A percentile compares a stretch with the other conserved stretches of the same genome.
phyloP scores from a whole-genome alignment of 345 rosid genomes.

The Moricandia moricandioides region DNA sequence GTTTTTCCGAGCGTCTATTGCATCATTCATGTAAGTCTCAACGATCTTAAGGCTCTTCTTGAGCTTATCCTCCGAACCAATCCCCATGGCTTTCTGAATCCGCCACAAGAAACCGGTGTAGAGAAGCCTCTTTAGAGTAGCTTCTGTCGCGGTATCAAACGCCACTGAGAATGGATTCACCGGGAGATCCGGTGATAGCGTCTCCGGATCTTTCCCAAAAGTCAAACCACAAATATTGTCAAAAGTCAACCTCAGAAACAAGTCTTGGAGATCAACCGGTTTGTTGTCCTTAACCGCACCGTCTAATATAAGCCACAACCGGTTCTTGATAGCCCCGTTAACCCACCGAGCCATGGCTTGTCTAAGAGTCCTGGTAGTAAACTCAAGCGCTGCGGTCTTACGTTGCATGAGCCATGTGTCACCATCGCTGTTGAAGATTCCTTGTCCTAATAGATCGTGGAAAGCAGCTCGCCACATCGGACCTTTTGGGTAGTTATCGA shows the following conservation, averaged over 20 bases:
- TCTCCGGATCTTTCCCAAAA: constrained; percentile 85
- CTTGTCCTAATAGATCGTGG: constrained; percentile 82
- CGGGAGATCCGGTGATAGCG: constrained; percentile 65
- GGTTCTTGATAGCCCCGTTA: constrained; percentile 72
- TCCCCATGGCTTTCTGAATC: constrained; percentile 51
- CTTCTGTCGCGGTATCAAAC: constrained; percentile 81
- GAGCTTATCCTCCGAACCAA: constrained; percentile 62
- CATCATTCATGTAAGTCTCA: constrained; percentile 68
- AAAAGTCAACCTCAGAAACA: constrained; percentile 80
- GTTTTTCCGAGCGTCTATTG: constrained; percentile 58
- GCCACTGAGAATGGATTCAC: constrained; percentile 73
- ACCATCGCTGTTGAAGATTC: constrained; percentile 89
- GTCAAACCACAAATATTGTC: constrained; percentile 91
- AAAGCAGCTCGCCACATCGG: constrained; percentile 75
- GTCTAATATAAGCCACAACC: constrained; percentile 75
- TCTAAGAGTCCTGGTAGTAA: constrained; percentile 75
- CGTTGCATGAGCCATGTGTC: constrained; percentile 93
- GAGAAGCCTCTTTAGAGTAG: constrained; percentile 73
- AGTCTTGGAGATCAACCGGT: constrained; percentile 74
- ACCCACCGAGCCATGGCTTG: constrained; percentile 99
- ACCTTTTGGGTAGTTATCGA: constrained; percentile 92
- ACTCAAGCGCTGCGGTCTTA: constrained; percentile 88
- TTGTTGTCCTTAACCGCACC: constrained; percentile 42
- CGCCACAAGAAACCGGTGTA: constrained; percentile 75
- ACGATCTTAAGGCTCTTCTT: constrained; percentile 55